Base-by-base conservation (phyloP, 2,329 filamentous ascomycete species). In the Monosporascus sp. region DNA sequence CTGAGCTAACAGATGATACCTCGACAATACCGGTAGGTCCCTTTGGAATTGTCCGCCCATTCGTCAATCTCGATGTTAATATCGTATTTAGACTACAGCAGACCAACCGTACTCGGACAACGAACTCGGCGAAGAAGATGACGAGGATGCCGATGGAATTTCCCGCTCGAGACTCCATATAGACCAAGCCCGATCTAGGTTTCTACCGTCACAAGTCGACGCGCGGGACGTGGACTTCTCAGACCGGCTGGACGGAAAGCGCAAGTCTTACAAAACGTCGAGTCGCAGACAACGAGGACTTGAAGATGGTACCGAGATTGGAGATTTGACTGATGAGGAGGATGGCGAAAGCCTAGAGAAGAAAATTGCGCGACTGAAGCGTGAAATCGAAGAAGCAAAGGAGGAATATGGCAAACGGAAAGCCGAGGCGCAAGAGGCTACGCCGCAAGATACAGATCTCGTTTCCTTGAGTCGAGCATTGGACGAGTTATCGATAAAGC, bases 1-100 rank as follows among this genome's bases (percentile, higher is more conserved):
- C 93, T 60, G 92, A 96, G 52, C 77, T 97, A 60, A 93, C 88
- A 53, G 91, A 96, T 67, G 92, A 96, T 71, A 88, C 85, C 58
- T 96, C 91, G 22, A 96, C 91, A 48, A 76, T 91, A 53, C 89
- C 86, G 52, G 89, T 93, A 75, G 71, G 82, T 70, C 45, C 46
- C 41, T 8, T 22, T 11, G 41, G 26, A 24, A 17, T n/a, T 40
- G 2, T 6, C 45, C 27, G n/a, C 37, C 16, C 22, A 5, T 43
- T 14, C 7, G 20, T 41, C n/a, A 3, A 31, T 5, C 16, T 16
- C n/a, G 6, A 40, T 45, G 40, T 53, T 65, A 52, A 66, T 61
- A 52, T 69, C 53, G 20, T 27, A 43, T 49, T 49, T 50, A 85
- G 80, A 78, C 80, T 7, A 80, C 77, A 14, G 77, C 82, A 46